Percentiles rank a stretch among this genome's conserved stretches.
These are phyloP conservation scores for Schoenoplectus tabernaemontani DNA, from an alignment of 202 grass and related monocot species.

Conservation along the genomic window DNA sequence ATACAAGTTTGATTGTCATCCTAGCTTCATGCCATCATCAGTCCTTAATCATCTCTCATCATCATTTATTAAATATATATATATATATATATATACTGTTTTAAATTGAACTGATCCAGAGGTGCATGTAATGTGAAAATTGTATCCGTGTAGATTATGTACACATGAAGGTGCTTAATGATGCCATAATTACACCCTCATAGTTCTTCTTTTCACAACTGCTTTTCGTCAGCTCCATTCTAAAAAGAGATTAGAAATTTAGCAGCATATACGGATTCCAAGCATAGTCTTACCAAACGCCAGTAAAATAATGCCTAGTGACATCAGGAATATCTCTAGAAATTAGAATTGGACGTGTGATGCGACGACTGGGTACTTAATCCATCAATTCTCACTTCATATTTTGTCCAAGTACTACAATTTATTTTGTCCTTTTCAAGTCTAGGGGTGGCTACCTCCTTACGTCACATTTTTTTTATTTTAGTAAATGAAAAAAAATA, in stretches of 20 bases:
- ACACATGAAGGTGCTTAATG: background rate
- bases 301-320: background rate
- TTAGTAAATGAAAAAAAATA: too few relatives aligned
- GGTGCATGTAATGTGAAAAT: background rate
- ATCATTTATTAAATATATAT: background rate
- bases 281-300: background rate
- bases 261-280: background rate
- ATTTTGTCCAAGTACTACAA: background rate
- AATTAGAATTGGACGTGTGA: background rate
- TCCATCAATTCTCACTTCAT: background rate
- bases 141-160: too few relatives aligned
- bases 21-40: background rate
- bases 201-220: background rate
- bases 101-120: background rate
- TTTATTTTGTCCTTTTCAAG: background rate
- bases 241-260: too few relatives aligned
- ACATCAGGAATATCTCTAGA: background rate
- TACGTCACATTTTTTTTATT: too few relatives aligned
- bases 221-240: background rate
- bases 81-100: too few relatives aligned
- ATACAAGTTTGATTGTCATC: background rate
- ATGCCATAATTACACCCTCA: too few relatives aligned
- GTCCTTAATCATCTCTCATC: too few relatives aligned
- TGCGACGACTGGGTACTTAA: background rate
- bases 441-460: background rate